Evolutionary conservation across 345 rosid genomes (phyloP), one percentile per base, ranked within the genome.

Genomic region (Salix dunnii): DNA sequence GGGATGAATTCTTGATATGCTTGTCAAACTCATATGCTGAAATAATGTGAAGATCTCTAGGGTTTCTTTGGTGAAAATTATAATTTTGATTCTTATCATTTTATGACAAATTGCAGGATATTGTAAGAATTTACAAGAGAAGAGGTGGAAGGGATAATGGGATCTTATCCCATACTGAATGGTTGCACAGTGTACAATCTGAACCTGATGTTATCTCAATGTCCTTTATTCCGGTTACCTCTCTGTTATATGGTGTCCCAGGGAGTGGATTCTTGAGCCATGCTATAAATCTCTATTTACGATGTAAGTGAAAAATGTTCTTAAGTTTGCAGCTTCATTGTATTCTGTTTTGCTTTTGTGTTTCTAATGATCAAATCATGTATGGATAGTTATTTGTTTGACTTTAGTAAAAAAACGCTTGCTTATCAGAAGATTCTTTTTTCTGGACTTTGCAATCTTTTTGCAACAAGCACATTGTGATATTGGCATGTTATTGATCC

Each of bases 221-320:
- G 98, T 85, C 97, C 46, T 93, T 96, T 64, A 89, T 93, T 68
- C 99, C 99, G 16, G 89, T 93, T 61, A 91, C 99, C 61, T 96
- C 99, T 60, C 81, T 96, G 71, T 86, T 96, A 85, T 92, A 89
- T 83, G 99, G 98, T 83, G 91, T 94, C 16, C 94, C 94, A 2
- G 99, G 99, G 75, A 86, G 92, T 77, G 98, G 98, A 78, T 96
- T 93, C 87, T 80, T 93, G 84, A 91, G 94, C 89, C 98, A 93
- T 83, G 98, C 99, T 74, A 96, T 93, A 80, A 96, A 96, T 87
- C 93, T 96, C 31, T 96, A 96, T 79, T 78, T 96, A 79, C 82
- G 96, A 88, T 96, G 99, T 96, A 80, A 93, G 81, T 77, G 51
- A 73, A 62, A 35, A 43, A 23, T 23, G 64, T 66, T 46, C 90